Evolutionary conservation across 371 early-diverging fungal genomes (phyloP), one percentile per base, ranked within the genome.

Genomic region (Zychaea mexicana): DNA sequence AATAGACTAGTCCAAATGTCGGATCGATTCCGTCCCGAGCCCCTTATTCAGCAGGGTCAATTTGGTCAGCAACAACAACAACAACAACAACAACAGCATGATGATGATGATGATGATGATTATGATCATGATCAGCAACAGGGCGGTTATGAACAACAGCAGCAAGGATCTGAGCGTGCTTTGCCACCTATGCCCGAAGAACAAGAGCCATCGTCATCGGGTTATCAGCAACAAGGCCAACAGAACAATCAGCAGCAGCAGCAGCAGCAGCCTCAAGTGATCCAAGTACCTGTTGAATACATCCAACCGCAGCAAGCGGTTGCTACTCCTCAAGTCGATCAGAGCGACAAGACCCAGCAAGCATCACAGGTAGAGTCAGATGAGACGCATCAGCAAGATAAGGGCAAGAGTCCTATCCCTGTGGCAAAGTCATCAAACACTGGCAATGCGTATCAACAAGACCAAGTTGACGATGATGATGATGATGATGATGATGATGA

Each of bases 11-110:
- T 53, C 21, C 52, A 60, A 19, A 57, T 64, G 27, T 60, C 65
- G 27, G 65, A 69, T 2, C 59, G 65, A 1, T 69, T 64, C 46
- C 46, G 58, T 10, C 69, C 69, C 12, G 60, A 60, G 39, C 69
- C 63, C 6, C 24, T 65, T n/a, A 28, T 64, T 8, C 49, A 49
- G n/a, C 49, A 19, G 7, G n/a, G n/a, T n/a, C n/a, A n/a, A n/a
- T n/a, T n/a, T n/a, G n/a, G n/a, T n/a, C 49, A 49, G n/a, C 49
- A 49, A 24, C 22, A 28, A 46, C n/a, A n/a, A n/a, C 49, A 49
- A 24, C 49, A 19, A 22, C 49, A 49, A 24, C 49, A 49, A 24
- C 22, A 28, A 46, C n/a, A n/a, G n/a, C n/a, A n/a, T n/a, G n/a
- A n/a, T n/a, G n/a, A n/a, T n/a, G n/a, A n/a, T n/a, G n/a, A n/a